Percentiles rank a stretch among this genome's conserved stretches.
These are phyloP conservation scores for Helotiales sp. DNA, from an alignment of 2,329 filamentous ascomycete genomes.

Conservation along the genomic window DNA sequence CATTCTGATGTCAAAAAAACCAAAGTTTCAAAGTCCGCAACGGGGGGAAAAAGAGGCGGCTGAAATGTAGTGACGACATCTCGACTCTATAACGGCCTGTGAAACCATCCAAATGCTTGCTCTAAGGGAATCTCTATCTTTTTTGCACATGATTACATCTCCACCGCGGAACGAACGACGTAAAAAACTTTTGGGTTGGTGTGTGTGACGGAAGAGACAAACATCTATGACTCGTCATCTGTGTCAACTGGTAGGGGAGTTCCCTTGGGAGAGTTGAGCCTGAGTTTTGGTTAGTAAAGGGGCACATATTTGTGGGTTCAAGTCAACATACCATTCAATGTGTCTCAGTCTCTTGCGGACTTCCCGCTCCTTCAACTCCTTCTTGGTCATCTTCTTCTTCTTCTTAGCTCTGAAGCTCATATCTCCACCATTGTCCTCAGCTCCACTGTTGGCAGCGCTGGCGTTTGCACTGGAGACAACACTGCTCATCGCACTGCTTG, in stretches of 20 bases:
- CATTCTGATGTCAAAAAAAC: conserved; percentile 18
- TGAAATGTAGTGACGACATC: not conserved
- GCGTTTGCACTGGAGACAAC: conserved; percentile 60
- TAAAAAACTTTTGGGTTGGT: conserved; percentile 8
- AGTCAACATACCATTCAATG: conserved; percentile 64
- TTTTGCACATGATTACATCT: conserved; percentile 30
- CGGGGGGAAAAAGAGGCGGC: not conserved
- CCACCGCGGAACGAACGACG: conserved; percentile 1
- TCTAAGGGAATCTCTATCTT: conserved; percentile 26
- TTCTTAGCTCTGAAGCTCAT: conserved; percentile 89
- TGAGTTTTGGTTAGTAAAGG: conserved; percentile 22
- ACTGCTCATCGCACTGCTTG: conserved; percentile 60
- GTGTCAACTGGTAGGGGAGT: conserved; percentile 42
- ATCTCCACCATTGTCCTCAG: conserved; percentile 75
- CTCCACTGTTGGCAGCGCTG: conserved; percentile 78
- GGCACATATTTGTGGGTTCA: conserved; percentile 58
- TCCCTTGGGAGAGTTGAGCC: conserved; percentile 44
- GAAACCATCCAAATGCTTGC: conserved; percentile 27
- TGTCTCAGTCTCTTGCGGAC: conserved; percentile 85
- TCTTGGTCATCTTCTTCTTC: conserved; percentile 99
- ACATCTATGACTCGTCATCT: conserved; percentile 40
- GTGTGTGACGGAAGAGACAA: not conserved
- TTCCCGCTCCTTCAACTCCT: conserved; percentile 93
- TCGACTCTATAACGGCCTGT: conserved; percentile 7
- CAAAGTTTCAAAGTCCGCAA: not conserved